Evolutionary conservation across 2,329 filamentous ascomycete species (phyloP).

Genomic region (Verticillium tricorpus): DNA sequence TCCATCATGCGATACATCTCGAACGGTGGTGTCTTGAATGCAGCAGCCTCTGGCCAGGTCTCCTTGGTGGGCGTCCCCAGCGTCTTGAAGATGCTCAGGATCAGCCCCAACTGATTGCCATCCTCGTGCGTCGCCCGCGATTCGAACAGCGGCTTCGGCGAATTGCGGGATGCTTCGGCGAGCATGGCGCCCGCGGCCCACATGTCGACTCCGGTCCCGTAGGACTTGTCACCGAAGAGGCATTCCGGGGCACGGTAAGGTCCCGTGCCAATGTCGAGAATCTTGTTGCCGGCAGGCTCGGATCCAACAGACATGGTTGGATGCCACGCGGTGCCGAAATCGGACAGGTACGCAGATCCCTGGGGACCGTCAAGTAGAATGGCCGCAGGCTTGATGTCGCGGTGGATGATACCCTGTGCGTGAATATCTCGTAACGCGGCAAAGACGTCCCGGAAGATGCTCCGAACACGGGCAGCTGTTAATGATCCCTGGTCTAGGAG

Average conservation of each 20-base stretch:
- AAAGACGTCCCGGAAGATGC: conserved; percentile 64
- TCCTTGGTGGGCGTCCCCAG: conserved; percentile 79
- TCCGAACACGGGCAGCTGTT: conserved; percentile 23
- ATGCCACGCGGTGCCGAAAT: conserved; percentile 92
- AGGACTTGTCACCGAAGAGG: conserved; percentile 76
- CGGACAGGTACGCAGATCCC: conserved; percentile 74
- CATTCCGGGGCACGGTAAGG: conserved; percentile 87
- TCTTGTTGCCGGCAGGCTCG: conserved; percentile 66
- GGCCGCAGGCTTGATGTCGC: conserved; percentile 92
- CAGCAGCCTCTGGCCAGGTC: conserved; percentile 75
- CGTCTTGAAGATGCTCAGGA: conserved; percentile 88
- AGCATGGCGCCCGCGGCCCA: conserved; percentile 86
- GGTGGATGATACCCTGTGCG: conserved; percentile 72
- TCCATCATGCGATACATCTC: conserved; percentile 81
- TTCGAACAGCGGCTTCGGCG: conserved; percentile 68
- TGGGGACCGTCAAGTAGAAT: conserved; percentile 64
- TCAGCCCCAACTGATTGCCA: conserved; percentile 85
- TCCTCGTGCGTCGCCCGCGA: conserved; percentile 69
- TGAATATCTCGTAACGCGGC: conserved; percentile 69
- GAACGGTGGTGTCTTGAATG: conserved; percentile 74
- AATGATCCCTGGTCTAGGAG: conserved; percentile 51
- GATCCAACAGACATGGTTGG: conserved; percentile 49
- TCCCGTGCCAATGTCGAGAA: conserved; percentile 90
- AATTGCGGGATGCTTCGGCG: conserved; percentile 62
- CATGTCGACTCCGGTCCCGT: conserved; percentile 72